Base-by-base conservation (phyloP, 75 land plant genomes). In the Sequoiadendron giganteum region DNA sequence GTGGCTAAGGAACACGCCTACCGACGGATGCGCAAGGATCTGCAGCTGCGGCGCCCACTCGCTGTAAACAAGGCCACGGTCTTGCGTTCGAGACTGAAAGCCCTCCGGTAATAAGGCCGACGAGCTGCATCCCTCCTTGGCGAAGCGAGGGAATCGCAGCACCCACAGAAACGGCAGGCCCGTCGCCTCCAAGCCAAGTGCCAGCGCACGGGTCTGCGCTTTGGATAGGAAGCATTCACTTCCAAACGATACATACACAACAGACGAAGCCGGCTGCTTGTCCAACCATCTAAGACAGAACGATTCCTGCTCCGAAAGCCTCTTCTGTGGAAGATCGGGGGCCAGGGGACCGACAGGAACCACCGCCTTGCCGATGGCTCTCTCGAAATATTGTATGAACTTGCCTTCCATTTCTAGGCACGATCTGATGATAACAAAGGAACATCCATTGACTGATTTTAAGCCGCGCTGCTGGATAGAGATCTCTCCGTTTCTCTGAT, bases 111-210 rank as follows among this genome's bases (percentile, higher is more conserved):
- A 36, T 1, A 83, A 78, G 3, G 25, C 79, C 18, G 13, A 45
- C 0, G 83, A 18, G 39, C 61, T 47, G 10, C 25, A 18, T 30
- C 2, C 28, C 49, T 47, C 85, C 9, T 85, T 55, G 3, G 55
- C 73, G 8, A 85, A 38, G 2, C 85, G 38, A 39, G 80, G 77
- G 9, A 68, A n/a, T 25, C 93, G 75, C 56, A 93, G 3, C 45
- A 39, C 90, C 93, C 91, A 93, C 70, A 93, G n/a, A 89, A 93
- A 92, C n/a, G 91, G 90, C 76, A 73, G 80, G 0, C 86, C 77
- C 86, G 84, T 55, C 32, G 47, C 11, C 86, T 90, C 90, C 11
- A 93, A 85, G 5, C 91, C 94, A 6, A 68, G 25, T 0, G 87
- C 91, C 40, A 93, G 82, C 85, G 87, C 91, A 1, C n/a, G 16